Conservation (phyloP, 2,329 filamentous ascomycete species). For the Ophiobolus disseminans region DNA sequence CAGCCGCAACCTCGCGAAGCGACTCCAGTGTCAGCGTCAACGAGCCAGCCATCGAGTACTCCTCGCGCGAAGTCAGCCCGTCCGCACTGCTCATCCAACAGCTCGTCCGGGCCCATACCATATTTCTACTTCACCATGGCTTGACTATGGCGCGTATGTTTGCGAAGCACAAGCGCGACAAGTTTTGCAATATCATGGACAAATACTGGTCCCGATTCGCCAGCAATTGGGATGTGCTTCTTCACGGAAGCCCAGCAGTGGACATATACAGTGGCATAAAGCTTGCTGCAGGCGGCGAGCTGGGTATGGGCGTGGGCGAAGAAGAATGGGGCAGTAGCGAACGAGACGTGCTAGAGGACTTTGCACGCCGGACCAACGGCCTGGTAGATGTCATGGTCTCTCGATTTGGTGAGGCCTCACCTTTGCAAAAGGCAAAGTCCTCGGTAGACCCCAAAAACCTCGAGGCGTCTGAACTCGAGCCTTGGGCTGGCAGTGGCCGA, state of each 20-base stretch:
- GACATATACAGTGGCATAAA: conserved; percentile 85
- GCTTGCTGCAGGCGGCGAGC: conserved; percentile 85
- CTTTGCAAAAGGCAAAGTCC: conserved; percentile 33
- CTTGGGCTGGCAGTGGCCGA: conserved; percentile 77
- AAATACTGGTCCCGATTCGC: conserved; percentile 80
- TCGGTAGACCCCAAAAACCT: conserved; percentile 31
- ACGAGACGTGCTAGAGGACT: conserved; percentile 89
- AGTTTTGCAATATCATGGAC: conserved; percentile 75
- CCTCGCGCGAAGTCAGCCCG: conserved; percentile 87
- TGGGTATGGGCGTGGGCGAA: conserved; percentile 93
- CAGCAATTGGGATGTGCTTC: conserved; percentile 80
- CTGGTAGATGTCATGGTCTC: conserved; percentile 88
- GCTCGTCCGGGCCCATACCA: conserved; percentile 78
- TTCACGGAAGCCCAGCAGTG: conserved; percentile 86
- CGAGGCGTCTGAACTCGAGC: conserved; percentile 37
- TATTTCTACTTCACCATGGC: conserved; percentile 88
- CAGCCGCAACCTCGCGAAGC: conserved; percentile 50
- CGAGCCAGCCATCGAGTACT: conserved; percentile 73
- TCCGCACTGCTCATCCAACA: conserved; percentile 79
- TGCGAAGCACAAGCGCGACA: conserved; percentile 66
- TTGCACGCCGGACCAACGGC: conserved; percentile 79
- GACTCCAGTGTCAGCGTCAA: conserved; percentile 21
- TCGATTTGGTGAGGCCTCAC: conserved; percentile 72
- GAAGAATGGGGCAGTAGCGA: conserved; percentile 95
- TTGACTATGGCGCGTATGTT: conserved; percentile 75